phyloP scores from a whole-genome alignment of 352 stramenopile genomes.

The Globisporangium echinulatum region DNA sequence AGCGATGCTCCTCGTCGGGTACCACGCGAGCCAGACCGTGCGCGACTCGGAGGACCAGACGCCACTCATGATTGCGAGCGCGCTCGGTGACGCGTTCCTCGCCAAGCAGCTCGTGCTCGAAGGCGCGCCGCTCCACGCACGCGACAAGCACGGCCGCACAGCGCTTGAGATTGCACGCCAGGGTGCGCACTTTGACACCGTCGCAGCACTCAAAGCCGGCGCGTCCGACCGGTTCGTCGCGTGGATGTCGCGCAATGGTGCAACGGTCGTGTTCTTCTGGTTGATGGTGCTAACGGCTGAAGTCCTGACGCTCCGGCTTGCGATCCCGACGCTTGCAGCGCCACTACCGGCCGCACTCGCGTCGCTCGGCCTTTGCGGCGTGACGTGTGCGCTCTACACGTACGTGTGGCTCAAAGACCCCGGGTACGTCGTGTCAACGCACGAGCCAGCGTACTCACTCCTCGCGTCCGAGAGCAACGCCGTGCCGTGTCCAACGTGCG shows the following conservation, averaged over 20 bases:
- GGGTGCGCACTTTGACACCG: conserved; percentile 61
- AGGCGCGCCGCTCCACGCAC: conserved; percentile 50
- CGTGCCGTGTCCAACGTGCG: conserved; percentile 73
- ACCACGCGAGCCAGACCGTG: conserved; percentile 34
- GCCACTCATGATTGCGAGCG: conserved; percentile 74
- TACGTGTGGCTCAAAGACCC: conserved; percentile 79
- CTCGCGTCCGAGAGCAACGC: conserved; percentile 53
- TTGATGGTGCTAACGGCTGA: conserved; percentile 43
- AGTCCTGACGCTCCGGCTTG: conserved; percentile 45
- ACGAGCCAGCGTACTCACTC: conserved; percentile 64
- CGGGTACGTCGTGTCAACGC: conserved; percentile 59
- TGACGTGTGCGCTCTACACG: conserved; percentile 59
- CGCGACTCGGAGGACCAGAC: conserved; percentile 73
- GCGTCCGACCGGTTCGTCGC: conserved; percentile 61
- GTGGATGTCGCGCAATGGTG: conserved; percentile 52
- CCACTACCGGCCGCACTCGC: conserved; percentile 18
- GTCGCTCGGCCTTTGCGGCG: conserved; percentile 28
- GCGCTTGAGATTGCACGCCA: conserved; percentile 72
- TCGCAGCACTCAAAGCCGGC: conserved; percentile 55
- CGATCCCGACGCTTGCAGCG: conserved; percentile 35
- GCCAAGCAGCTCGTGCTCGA: conserved; percentile 82
- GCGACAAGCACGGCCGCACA: conserved; percentile 66
- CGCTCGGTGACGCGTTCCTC: conserved; percentile 72
- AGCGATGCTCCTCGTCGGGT: conserved; percentile 52
- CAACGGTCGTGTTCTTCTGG: conserved; percentile 69